A percentile compares a stretch with the other conserved stretches of the same genome.
Evolutionary conservation across 768 basidiomycete species (phyloP).

Genomic region (Phlebiopsis gigantea): DNA sequence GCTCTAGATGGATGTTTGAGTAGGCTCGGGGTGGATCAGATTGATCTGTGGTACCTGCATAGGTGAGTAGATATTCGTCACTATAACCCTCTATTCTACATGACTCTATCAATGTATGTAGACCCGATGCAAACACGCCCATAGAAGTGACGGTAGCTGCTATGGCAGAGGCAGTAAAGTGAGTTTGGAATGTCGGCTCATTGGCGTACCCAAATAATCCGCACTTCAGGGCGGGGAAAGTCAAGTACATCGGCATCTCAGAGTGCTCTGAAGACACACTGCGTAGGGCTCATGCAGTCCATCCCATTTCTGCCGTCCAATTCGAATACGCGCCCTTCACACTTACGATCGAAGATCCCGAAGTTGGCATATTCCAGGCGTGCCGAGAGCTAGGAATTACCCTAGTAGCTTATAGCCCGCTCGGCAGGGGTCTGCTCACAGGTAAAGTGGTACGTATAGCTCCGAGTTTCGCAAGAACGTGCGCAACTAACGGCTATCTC

Average conservation of each 20-base stretch:
- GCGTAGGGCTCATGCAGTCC: conserved; percentile 29
- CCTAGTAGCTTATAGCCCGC: conserved; percentile 37
- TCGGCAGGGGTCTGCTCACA: conserved; percentile 25
- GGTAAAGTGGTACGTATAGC: conserved; percentile 19
- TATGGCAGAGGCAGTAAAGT: conserved; percentile 13
- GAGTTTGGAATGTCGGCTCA: not conserved
- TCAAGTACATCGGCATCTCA: conserved; percentile 24
- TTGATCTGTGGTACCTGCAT: conserved; percentile 12
- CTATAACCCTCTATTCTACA: not conserved
- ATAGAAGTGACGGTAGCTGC: conserved; percentile 17
- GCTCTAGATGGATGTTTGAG: conserved; percentile 2
- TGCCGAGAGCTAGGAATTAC: conserved; percentile 35
- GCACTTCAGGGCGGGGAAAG: conserved; percentile 19
- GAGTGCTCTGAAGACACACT: conserved; percentile 21
- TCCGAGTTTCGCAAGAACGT: not conserved
- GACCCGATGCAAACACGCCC: conserved; percentile 18
- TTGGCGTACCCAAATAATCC: not conserved
- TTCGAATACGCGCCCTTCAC: conserved; percentile 38
- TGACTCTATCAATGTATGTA: not conserved
- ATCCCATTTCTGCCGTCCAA: conserved; percentile 38
- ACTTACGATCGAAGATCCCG: conserved; percentile 34
- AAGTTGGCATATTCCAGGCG: conserved; percentile 27
- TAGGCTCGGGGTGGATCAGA: conserved; percentile 3
- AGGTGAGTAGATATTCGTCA: conserved; percentile 16
- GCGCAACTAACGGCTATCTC: not conserved